Conservation (phyloP, 1,284 basidiomycete genomes). For the Entoloma clypeatum region DNA sequence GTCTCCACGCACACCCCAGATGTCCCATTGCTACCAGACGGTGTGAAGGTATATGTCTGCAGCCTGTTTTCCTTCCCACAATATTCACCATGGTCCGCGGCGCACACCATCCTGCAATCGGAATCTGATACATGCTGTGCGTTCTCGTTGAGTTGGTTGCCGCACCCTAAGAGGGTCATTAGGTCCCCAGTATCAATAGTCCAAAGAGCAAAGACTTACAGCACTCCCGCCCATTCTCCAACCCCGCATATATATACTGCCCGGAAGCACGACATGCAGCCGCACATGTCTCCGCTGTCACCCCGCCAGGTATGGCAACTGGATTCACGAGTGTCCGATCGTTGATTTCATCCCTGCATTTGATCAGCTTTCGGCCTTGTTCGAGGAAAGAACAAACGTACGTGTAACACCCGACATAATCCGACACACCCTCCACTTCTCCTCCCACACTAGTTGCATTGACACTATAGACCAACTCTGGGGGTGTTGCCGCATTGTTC, state of each 20-base stretch:
- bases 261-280: conserved; percentile 35
- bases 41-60: conserved; percentile 31
- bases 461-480: conserved; percentile 29
- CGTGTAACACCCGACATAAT: conserved; percentile 39
- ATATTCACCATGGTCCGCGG: conserved; percentile 32
- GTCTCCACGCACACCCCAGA: conserved; percentile 26
- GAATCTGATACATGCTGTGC: conserved; percentile 33
- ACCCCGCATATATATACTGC: conserved; percentile 30
- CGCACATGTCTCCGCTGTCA: conserved; percentile 37
- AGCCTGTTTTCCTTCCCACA: conserved; percentile 37
- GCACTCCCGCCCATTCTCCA: conserved; percentile 40
- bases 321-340: conserved; percentile 31
- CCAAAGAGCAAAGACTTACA: conserved; percentile 26
- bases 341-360: conserved; percentile 27
- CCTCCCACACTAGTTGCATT: too few species aligned
- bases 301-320: conserved; percentile 36
- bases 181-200: not conserved
- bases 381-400: conserved; percentile 18
- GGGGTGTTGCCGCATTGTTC: conserved; percentile 30
- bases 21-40: conserved; percentile 20
- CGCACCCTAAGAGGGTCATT: conserved; percentile 33
- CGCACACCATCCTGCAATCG: conserved; percentile 37
- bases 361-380: not conserved
- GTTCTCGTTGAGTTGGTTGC: conserved; percentile 28
- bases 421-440: conserved; percentile 28